Evolutionary conservation across 768 basidiomycete species (phyloP).

Genomic region (Suillus subluteus): DNA sequence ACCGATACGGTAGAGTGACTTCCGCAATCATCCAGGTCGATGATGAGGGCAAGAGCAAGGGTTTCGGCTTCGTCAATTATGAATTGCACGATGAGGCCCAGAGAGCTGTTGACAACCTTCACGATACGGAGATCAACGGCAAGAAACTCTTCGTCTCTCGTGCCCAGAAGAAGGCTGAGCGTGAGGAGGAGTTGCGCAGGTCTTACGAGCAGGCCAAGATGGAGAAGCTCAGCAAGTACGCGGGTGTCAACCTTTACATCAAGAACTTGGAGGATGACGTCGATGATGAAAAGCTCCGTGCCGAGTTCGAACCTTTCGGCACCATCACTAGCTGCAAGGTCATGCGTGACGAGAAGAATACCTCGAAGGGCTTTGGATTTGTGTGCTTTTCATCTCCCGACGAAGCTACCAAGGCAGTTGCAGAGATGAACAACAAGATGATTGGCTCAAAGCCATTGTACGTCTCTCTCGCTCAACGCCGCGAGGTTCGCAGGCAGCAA

Average conservation of each 20-base stretch:
- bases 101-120: constrained; percentile 84
- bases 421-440: constrained; percentile 99
- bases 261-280: constrained; percentile 99
- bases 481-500: constrained; percentile 97
- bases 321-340: constrained; percentile 98
- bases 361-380: constrained; percentile 97
- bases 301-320: constrained; percentile 96
- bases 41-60: constrained; percentile 91
- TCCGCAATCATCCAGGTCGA: constrained; percentile 86
- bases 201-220: constrained; percentile 95
- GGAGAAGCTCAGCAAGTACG: constrained; percentile 98
- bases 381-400: constrained; percentile 99
- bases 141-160: constrained; percentile 94
- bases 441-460: constrained; percentile 98
- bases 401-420: constrained; percentile 98
- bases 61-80: constrained; percentile 98
- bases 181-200: constrained; percentile 93
- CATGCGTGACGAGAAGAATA: constrained; percentile 95
- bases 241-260: constrained; percentile 99
- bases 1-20: constrained; percentile 78
- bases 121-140: constrained; percentile 84
- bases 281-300: constrained; percentile 95
- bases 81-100: constrained; percentile 92
- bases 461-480: constrained; percentile 97
- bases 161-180: constrained; percentile 98